Evolutionary conservation across 2,329 filamentous ascomycete genomes (phyloP), one percentile per base, ranked within the genome.

Genomic region (Fusarium pseudonygamai): DNA sequence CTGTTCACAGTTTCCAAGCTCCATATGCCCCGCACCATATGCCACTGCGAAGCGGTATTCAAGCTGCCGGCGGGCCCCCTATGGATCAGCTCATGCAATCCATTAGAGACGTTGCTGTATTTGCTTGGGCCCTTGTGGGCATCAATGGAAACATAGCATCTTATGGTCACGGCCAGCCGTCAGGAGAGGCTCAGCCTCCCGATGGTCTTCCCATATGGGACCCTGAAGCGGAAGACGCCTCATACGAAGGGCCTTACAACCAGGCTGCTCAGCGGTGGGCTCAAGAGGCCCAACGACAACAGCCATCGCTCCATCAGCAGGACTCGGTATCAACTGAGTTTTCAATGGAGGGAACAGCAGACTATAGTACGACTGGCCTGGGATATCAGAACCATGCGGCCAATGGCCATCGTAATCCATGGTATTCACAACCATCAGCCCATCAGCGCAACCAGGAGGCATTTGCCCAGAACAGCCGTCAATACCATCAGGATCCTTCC

Each of bases 61-160:
- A 85, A 73, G 82, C 83, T 22, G 82, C 82, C 18, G 85, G 86
- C 71, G 88, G 88, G n/a, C 89, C 89, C 42, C 84, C 87, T 24
- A 79, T 87, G 52, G 87, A 90, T 32, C 87, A 90, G 60, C 90
- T 96, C 76, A 94, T 96, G 92, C 87, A 88, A 61, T 92, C 92
- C 6, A 97, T 97, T 73, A 91, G 93, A 64, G 93, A 96, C 60
- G 92, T 95, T 53, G 93, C 93, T 4, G 92, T 96, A n/a, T 96
- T 97, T 79, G 93, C 93, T 15, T 97, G 93, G 93, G 92, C 91
- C 91, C 83, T 96, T 16, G 90, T 91, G 30, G 93, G 93, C 28
- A 95, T 95, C 84, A 96, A 96, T 79, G 92, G 92, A 20, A 91
- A 90, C 45, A 83, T 96, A 60, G 90, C 91, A 22, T 85, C 88